These are phyloP conservation scores for Cercospora brassicicola DNA, from an alignment of 2,329 filamentous ascomycete species.

Conservation along the genomic window DNA sequence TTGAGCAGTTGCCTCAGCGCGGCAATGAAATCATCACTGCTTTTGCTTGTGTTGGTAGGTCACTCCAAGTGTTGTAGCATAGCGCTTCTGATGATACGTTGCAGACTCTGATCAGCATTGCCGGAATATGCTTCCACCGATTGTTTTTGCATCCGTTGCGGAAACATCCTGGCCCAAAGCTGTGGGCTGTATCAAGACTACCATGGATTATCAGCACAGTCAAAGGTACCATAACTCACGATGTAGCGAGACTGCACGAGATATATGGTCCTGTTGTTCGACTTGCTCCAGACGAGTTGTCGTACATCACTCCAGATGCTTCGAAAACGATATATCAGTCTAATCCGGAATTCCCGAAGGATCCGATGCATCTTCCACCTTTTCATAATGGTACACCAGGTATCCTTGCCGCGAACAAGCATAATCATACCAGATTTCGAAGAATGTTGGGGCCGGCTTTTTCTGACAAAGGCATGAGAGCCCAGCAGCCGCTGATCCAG, in stretches of 20 bases:
- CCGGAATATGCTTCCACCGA: slow-evolving; percentile 37
- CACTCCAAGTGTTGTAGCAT: too few species aligned
- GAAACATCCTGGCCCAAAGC: slow-evolving; percentile 44
- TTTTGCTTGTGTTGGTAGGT: not conserved
- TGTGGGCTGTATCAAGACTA: slow-evolving; percentile 13
- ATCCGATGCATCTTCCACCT: not conserved
- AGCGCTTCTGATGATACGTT: not conserved
- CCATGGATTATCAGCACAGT: slow-evolving; percentile 13
- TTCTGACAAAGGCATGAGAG: not conserved
- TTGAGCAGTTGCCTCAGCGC: not conserved
- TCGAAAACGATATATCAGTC: not conserved
- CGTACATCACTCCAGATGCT: not conserved
- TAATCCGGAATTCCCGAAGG: not conserved
- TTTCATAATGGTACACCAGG: not conserved
- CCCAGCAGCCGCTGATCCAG: not conserved
- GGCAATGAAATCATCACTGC: not conserved
- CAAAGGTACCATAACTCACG: not conserved
- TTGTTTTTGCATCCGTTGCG: slow-evolving; percentile 46
- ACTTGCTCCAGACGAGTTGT: not conserved
- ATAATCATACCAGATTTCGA: not conserved
- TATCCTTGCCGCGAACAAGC: not conserved
- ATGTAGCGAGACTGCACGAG: slow-evolving; percentile 54
- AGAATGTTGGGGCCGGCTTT: slow-evolving; percentile 14
- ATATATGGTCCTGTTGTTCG: slow-evolving; percentile 55
- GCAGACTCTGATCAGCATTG: not conserved